These are phyloP conservation scores for Penicillium tannophilum DNA, from an alignment of 495 filamentous ascomycete genomes.

Conservation along the genomic window DNA sequence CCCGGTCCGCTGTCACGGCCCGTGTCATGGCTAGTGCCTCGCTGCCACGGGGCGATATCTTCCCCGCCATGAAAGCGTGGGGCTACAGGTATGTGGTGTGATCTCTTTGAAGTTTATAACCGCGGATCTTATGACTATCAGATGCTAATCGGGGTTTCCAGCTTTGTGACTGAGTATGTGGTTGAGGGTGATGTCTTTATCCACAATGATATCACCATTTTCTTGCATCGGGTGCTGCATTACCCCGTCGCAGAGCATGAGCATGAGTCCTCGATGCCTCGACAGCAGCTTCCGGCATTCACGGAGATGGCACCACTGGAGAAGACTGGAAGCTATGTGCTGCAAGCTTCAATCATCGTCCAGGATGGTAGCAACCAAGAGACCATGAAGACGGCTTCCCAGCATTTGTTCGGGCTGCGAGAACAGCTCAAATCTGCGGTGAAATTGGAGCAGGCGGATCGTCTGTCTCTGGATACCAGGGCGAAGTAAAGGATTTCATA, in stretches of 20 bases:
- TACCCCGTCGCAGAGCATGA: constrained; percentile 33
- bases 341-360: constrained; percentile 51
- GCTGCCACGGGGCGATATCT: constrained; percentile 47
- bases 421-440: constrained; percentile 65
- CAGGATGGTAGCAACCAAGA: constrained; percentile 55
- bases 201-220: constrained; percentile 49
- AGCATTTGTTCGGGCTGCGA: constrained; percentile 62
- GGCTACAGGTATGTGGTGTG: constrained; percentile 48
- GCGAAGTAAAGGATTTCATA: constrained; percentile 41
- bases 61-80: constrained; percentile 51
- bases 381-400: constrained; percentile 56
- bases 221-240: constrained; percentile 50
- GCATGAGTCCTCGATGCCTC: constrained; percentile 16
- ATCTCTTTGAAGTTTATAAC: not conserved
- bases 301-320: constrained; percentile 44
- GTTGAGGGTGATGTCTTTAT: constrained; percentile 53
- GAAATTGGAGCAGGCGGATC: constrained; percentile 63
- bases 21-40: constrained; percentile 48
- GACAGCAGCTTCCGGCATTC: constrained; percentile 36
- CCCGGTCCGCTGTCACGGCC: constrained; percentile 49
- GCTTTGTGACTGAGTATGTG: constrained; percentile 51
- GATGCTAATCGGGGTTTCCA: constrained; percentile 26
- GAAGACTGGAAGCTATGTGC: constrained; percentile 51
- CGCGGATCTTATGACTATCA: constrained; percentile 17
- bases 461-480: constrained; percentile 66